Evolutionary conservation across 1,139 yeast species (phyloP), one percentile per base, ranked within the genome.

Genomic region (Candida sanyaensis): DNA sequence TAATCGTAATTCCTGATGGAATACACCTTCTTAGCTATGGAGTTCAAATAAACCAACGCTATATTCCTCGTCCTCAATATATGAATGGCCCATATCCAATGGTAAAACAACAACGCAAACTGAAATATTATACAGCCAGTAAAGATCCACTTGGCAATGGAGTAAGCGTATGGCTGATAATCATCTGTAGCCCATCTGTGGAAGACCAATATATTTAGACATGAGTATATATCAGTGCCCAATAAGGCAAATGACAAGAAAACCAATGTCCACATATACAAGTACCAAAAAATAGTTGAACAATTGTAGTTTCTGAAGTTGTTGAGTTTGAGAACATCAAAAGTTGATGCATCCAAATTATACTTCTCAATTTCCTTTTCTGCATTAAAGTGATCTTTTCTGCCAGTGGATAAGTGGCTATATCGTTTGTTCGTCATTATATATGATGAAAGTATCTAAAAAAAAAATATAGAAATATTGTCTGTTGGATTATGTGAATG

Each of bases 101-200:
- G 88, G 64, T 82, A 82, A 1, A 82, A 54, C 42, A 86, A 60
- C 28, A 88, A 70, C 6, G 80, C 68, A 47, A 88, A 73, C 24
- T 93, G 85, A 50, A 88, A 79, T n/a, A 90, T 77, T 52, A 90
- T 90, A 63, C 97, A 90, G 1, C 86, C 90, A 9, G 92, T 85
- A 63, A 89, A 90, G 13, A 90, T 72, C 91, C 96, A 87, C 61
- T 88, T 83, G 46, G 95, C 81, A 10, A 71, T 61, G 8, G 81
- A 50, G 78, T 85, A 62, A 59, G 76, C 69, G 78, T 82, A 51
- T 77, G 88, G 62, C 79, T 80, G 61, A 68, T 83, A 50, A 75
- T 78, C 69, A 11, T 81, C 72, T 6, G 48, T 49, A 4, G 87
- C 80, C 96, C 97, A 90, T 47, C 81, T 74, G 59, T 87, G 82